Evolutionary conservation across 129 eudicot genomes (phyloP).

Genomic region (Pulicaria dysenterica): DNA sequence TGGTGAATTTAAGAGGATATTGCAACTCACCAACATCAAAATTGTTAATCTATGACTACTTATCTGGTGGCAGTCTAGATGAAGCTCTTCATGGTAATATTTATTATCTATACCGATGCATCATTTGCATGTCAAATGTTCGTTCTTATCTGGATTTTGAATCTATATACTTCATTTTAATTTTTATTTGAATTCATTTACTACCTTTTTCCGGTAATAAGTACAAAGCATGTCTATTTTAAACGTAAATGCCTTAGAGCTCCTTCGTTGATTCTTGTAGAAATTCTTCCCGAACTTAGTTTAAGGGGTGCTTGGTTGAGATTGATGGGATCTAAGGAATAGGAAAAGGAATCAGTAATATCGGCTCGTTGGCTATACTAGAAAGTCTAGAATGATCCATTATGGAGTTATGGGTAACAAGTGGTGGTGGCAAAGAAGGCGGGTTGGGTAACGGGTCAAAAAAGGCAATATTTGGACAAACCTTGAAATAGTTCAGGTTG

Average conservation of each 20-base stretch:
- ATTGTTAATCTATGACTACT: slow-evolving; percentile 80
- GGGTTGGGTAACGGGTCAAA: background rate
- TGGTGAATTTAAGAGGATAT: slow-evolving; percentile 93
- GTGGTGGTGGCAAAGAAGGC: background rate
- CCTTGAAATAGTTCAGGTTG: too few relatives aligned
- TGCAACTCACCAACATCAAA: slow-evolving; percentile 96
- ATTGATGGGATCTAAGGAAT: background rate
- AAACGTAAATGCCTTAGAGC: background rate
- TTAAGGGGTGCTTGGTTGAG: background rate
- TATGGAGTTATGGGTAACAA: background rate
- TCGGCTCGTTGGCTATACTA: background rate
- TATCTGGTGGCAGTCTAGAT: slow-evolving; percentile 94
- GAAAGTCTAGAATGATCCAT: background rate
- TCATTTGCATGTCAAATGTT: slow-evolving; percentile 9
- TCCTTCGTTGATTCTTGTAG: background rate
- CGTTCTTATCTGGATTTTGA: too few relatives aligned
- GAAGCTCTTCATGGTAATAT: slow-evolving; percentile 96
- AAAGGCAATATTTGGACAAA: too few relatives aligned
- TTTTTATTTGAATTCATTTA: too few relatives aligned
- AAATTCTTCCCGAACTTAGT: background rate
- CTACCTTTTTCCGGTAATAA: too few relatives aligned
- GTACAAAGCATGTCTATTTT: too few relatives aligned
- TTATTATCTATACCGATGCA: background rate
- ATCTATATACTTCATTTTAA: too few relatives aligned
- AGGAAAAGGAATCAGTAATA: background rate